These are phyloP conservation scores for Umbelopsis sp. DNA, from an alignment of 192 early-diverging fungal genomes.

Conservation along the genomic window DNA sequence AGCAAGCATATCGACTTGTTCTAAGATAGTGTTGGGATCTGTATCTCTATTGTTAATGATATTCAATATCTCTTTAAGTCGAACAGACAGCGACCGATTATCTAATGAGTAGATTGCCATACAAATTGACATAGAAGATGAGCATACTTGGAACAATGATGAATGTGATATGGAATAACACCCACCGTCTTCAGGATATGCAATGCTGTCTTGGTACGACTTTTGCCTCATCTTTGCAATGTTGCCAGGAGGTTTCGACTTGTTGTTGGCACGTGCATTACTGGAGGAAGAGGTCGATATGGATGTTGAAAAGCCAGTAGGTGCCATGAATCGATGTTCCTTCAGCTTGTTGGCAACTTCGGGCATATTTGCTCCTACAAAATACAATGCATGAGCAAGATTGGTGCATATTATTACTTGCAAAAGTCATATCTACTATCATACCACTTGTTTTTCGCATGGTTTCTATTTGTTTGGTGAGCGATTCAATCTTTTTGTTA, in stretches of 20 bases:
- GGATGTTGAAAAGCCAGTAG: constrained; percentile 79
- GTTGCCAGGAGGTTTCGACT: neutral
- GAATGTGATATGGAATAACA: neutral
- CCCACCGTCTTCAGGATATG: constrained; percentile 40
- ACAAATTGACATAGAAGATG: neutral
- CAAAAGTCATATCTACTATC: neutral
- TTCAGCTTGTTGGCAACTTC: constrained; percentile 24
- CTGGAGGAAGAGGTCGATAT: constrained; percentile 40
- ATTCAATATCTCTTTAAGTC: neutral
- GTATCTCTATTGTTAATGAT: neutral
- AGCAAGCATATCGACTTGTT: constrained; percentile 30
- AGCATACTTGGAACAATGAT: neutral
- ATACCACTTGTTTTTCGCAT: constrained; percentile 27
- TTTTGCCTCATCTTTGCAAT: constrained; percentile 30
- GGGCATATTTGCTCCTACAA: constrained; percentile 17
- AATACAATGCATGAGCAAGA: neutral
- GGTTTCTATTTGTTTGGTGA: constrained; percentile 36
- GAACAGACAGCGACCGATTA: neutral
- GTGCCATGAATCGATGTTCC: constrained; percentile 51
- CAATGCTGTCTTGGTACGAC: constrained; percentile 29
- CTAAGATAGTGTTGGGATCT: constrained; percentile 10
- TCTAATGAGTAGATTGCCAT: neutral
- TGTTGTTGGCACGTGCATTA: constrained; percentile 26
- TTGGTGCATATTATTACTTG: no score
- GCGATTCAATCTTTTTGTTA: constrained; percentile 25